Base-by-base conservation (phyloP, 2,329 filamentous ascomycete species). In the Colletotrichum tabaci region DNA sequence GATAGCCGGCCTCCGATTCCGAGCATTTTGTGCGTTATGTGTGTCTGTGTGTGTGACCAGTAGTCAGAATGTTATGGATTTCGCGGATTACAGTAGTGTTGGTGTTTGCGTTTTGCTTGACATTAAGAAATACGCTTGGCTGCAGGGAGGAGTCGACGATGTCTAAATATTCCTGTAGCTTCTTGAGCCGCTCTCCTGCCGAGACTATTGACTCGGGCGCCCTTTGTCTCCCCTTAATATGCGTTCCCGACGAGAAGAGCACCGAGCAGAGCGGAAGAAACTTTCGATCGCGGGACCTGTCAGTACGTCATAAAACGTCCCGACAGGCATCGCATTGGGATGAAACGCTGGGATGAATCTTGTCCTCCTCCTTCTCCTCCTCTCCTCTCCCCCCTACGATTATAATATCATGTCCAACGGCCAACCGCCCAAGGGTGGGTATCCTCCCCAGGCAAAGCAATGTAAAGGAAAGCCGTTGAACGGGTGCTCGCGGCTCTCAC, bases 311-410 rank as follows among this genome's bases (percentile, higher is more conserved):
- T 68, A 60, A 55, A 49, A 49, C 46, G 46, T 71, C 58, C 68
- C 46, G 46, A 47, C 40, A 26, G 26, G 35, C 65, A 42, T 2
- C 38, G 53, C 66, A 68, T 71, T 55, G 68, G 65, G 68, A 71
- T 64, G 68, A 68, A 63, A 68, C 68, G 52, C 65, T 71, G 68
- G 68, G 68, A 71, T 68, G 68, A 68, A 71, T 55, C 65, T 44
- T 71, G 68, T 26, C 53, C 42, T 10, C 30, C 26, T 2, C 15
- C 35, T 26, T 47, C 42, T 10, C 21, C 26, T 2, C 15, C 35
- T 23, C 13, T 10, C 49, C 15, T 16, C 2, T 16, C 30, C 7
- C 16, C 2, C 10, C 18, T 13, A 23, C 21, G 21, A 23, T 23
- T 23, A 13, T 8, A 56, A 3, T 8, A 10, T 38, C 8, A 2